These are phyloP conservation scores for Furcasterigmium sp. DNA, from an alignment of 2,329 filamentous ascomycete species.

Conservation along the genomic window DNA sequence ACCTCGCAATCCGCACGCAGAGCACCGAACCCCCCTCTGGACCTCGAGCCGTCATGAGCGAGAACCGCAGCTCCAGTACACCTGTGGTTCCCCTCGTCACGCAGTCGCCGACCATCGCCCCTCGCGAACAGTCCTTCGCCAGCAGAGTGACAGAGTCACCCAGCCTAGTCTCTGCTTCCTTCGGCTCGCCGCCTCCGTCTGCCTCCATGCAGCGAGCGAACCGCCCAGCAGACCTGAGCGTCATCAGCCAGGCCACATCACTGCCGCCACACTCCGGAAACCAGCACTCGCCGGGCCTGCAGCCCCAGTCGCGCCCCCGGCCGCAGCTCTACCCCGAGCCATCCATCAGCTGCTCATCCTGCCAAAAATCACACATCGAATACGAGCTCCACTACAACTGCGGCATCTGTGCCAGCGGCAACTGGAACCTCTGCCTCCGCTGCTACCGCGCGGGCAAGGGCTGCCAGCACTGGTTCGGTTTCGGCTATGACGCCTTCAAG, in stretches of 20 bases:
- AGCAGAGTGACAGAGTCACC: slow-evolving; percentile 19
- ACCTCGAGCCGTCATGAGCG: slow-evolving; percentile 33
- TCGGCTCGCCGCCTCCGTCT: slow-evolving; percentile 12
- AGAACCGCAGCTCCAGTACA: slow-evolving; percentile 36
- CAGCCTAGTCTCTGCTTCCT: slow-evolving; percentile 7
- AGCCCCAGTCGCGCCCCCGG: slow-evolving; percentile 28
- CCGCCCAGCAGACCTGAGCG: slow-evolving; percentile 34
- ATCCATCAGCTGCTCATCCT: slow-evolving; percentile 67
- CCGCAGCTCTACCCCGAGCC: slow-evolving; percentile 62
- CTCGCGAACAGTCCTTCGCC: slow-evolving; percentile 29
- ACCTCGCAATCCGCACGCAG: slow-evolving; percentile 45
- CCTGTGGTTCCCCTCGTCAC: slow-evolving; percentile 21
- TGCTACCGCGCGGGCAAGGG: slow-evolving; percentile 77
- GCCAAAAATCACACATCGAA: slow-evolving; percentile 67
- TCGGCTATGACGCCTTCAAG: slow-evolving; percentile 65
- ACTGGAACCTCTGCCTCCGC: slow-evolving; percentile 72
- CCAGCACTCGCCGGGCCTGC: slow-evolving; percentile 28
- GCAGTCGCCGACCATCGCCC: slow-evolving; percentile 10
- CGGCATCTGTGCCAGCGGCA: slow-evolving; percentile 59
- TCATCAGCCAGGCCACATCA: slow-evolving; percentile 24
- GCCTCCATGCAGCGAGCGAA: slow-evolving; percentile 16
- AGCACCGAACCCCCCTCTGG: slow-evolving; percentile 26
- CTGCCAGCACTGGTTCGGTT: slow-evolving; percentile 85
- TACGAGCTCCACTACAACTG: slow-evolving; percentile 87
- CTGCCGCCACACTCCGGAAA: slow-evolving; percentile 24